Conservation (phyloP, 1,139 yeast genomes). For the Saccharomyces hybrid region DNA sequence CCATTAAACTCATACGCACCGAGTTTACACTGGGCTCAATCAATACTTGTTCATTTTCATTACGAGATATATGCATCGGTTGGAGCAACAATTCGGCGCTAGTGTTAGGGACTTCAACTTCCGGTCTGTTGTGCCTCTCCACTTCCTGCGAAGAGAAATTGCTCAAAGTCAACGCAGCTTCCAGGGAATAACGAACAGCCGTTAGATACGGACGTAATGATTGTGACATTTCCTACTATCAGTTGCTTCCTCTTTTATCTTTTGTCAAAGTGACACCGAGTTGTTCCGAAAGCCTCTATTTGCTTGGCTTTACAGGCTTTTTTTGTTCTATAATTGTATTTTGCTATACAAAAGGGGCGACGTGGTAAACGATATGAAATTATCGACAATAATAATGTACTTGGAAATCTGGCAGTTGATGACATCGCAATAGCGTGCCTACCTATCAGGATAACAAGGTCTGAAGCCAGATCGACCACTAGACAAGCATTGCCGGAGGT, state of each 20-base stretch:
- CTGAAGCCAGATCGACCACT: background rate
- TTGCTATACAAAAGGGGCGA: background rate
- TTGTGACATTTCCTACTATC: slow-evolving; percentile 49
- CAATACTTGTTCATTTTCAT: slow-evolving; percentile 84
- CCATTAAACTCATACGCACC: slow-evolving; percentile 78
- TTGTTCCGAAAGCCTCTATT: background rate
- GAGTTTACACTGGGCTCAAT: slow-evolving; percentile 94
- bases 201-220: slow-evolving; percentile 90
- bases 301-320: background rate
- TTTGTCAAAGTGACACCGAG: background rate
- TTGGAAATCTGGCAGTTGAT: background rate
- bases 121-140: slow-evolving; percentile 97
- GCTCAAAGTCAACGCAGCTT: slow-evolving; percentile 91
- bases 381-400: background rate
- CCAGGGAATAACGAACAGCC: slow-evolving; percentile 87
- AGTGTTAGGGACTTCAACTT: slow-evolving; percentile 70
- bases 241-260: background rate
- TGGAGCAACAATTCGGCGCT: slow-evolving; percentile 78
- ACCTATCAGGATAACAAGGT: background rate
- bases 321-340: background rate
- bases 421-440: background rate
- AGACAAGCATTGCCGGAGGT: background rate
- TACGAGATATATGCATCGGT: slow-evolving; percentile 85
- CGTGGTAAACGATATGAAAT: slow-evolving; percentile 4
- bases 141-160: slow-evolving; percentile 92